These are phyloP conservation scores for Nakazawaea siamensis DNA, from an alignment of 805 yeast species.

Conservation along the genomic window DNA sequence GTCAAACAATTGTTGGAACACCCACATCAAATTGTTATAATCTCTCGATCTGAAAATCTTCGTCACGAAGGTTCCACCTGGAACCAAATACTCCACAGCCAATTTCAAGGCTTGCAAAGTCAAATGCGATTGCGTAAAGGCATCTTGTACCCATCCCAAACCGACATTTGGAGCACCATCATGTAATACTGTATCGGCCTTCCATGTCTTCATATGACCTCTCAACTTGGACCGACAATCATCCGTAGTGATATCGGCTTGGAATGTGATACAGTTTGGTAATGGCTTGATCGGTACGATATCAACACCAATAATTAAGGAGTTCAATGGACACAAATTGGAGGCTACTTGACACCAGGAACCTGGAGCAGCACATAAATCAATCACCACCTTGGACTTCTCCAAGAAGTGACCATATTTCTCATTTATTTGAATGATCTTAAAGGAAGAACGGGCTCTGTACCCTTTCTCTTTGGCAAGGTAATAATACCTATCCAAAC, in stretches of 20 bases:
- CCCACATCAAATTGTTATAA: slow-evolving; percentile 96
- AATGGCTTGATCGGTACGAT: slow-evolving; percentile 95
- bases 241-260: slow-evolving; percentile 95
- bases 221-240: slow-evolving; percentile 92
- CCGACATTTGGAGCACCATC: slow-evolving; percentile 99
- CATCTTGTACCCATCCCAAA: slow-evolving; percentile 99
- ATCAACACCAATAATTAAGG: slow-evolving; percentile 97
- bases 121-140: slow-evolving; percentile 94
- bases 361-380: slow-evolving; percentile 98
- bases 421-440: slow-evolving; percentile 89
- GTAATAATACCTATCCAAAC: slow-evolving; percentile 94
- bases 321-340: slow-evolving; percentile 83
- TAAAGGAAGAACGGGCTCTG: slow-evolving; percentile 97
- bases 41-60: slow-evolving; percentile 98
- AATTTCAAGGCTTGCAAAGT: slow-evolving; percentile 88
- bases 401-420: slow-evolving; percentile 94
- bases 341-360: slow-evolving; percentile 99
- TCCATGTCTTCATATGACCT: slow-evolving; percentile 97
- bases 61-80: slow-evolving; percentile 94
- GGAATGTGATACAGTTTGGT: slow-evolving; percentile 91
- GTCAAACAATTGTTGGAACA: slow-evolving; percentile 89
- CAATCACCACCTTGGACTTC: slow-evolving; percentile 91
- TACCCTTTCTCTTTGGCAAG: slow-evolving; percentile 97
- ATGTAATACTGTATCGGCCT: slow-evolving; percentile 94
- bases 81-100: slow-evolving; percentile 86